Evolutionary conservation across 805 yeast species (phyloP), one percentile per base, ranked within the genome.

Genomic region (Hanseniaspora osmophila): DNA sequence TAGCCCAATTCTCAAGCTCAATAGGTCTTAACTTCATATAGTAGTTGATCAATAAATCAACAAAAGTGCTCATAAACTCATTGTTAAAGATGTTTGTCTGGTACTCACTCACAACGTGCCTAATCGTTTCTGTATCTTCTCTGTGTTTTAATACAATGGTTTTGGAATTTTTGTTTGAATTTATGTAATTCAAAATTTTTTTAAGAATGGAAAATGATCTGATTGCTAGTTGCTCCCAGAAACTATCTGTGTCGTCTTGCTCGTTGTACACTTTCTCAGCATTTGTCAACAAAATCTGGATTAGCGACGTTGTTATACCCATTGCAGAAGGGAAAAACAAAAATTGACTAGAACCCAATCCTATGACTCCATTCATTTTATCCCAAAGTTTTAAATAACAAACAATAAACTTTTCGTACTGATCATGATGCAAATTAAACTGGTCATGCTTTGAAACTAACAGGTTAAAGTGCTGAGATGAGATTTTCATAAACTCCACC

Each of bases 1-100:
- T 60, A 11, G 69, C 59, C 97, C 97, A 92, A 35, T 75, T 66
- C 53, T 84, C 94, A 42, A 90, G 60, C 57, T 88, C 96, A 1
- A 72, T 61, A 0, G 90, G 86, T 48, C 78, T 75, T 42, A 88
- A 61, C 46, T 80, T 74, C 50, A 92, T 67, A 60, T 85, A 88
- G 75, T 80, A 80, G 37, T 71, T 68, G 48, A 87, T 78, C 33
- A 88, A 65, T 39, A 83, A 62, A 48, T 81, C 82, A 11, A 84
- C 73, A 11, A 90, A 60, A 19, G 74, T 71, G 22, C 68, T 68
- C 17, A 84, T 64, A 12, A 79, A 65, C 1, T 69, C 67, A 10
- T 73, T 71, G 6, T 81, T 73, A 59, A 85, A 77, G 47, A 83
- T 71, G 22, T 75, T 74, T 1, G 64, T 54, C 1, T 74, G 65